Conservation (phyloP, 73 alveolate species). For the Paramecium primaurelia region DNA sequence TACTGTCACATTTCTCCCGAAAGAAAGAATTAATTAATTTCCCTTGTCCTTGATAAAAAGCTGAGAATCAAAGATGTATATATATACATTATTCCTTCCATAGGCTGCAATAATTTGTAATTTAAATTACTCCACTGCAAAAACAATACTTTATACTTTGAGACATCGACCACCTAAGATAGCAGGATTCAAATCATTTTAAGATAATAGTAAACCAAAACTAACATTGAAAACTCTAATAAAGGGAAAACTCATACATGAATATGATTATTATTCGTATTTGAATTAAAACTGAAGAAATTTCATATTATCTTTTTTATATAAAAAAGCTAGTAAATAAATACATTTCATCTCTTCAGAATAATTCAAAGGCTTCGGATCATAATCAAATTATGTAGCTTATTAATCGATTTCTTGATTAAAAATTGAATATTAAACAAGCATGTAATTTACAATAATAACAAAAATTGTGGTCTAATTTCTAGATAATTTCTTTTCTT, state of each 20-base stretch:
- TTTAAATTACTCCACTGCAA: constrained; percentile 44
- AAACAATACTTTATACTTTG: constrained; percentile 7
- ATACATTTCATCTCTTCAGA: background rate
- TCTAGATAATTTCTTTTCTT: background rate
- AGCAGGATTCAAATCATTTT: background rate
- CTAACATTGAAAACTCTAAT: background rate
- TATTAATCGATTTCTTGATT: background rate
- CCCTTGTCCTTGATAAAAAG: background rate
- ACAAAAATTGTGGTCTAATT: background rate
- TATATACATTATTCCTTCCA: background rate
- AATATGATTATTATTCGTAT: background rate
- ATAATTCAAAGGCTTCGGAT: background rate
- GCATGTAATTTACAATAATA: background rate
- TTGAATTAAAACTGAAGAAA: background rate
- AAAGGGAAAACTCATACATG: background rate
- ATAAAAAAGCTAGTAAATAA: background rate
- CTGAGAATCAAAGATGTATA: constrained; percentile 26
- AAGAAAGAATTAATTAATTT: background rate
- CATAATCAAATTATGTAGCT: background rate
- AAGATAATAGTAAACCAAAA: background rate
- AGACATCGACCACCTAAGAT: background rate
- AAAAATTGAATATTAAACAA: background rate
- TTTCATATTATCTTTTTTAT: background rate
- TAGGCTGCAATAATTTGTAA: constrained; percentile 34
- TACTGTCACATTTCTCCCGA: constrained; percentile 33